Conservation (phyloP, 805 yeast genomes). For the Nadsonia fulvescens region DNA sequence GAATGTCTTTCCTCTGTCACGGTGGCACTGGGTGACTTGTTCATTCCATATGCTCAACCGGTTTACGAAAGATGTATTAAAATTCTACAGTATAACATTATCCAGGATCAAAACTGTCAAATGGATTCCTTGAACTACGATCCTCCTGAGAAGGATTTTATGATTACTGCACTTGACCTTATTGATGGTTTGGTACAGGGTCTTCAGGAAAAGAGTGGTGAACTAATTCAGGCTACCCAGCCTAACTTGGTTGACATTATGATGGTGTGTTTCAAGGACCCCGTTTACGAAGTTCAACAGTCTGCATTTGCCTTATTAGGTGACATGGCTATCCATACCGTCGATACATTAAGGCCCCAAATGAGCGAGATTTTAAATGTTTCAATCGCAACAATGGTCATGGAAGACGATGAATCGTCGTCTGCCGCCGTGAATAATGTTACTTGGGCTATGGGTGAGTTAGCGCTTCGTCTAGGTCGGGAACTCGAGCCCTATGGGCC, state of each 20-base stretch:
- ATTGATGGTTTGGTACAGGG: conserved; percentile 91
- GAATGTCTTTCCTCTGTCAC: conserved; percentile 90
- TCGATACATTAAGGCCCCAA: conserved; percentile 19
- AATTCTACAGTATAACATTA: conserved; percentile 51
- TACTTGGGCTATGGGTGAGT: conserved; percentile 85
- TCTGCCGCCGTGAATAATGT: conserved; percentile 75
- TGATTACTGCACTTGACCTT: conserved; percentile 75
- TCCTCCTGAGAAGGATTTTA: conserved; percentile 78
- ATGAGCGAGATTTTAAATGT: conserved; percentile 35
- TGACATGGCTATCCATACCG: conserved; percentile 55
- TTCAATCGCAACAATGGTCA: conserved; percentile 34
- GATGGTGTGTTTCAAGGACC: conserved; percentile 54
- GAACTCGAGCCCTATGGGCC: conserved; percentile 28
- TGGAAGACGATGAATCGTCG: conserved; percentile 45
- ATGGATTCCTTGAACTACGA: conserved; percentile 34
- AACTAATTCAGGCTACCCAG: conserved; percentile 24
- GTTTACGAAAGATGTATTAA: conserved; percentile 64
- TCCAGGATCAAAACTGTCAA: conserved; percentile 42
- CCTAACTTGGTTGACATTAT: conserved; percentile 40
- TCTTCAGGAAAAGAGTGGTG: conserved; percentile 42
- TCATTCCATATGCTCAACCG: conserved; percentile 77
- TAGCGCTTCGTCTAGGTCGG: conserved; percentile 39
- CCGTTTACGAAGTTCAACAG: conserved; percentile 78
- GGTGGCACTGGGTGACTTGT: conserved; percentile 63
- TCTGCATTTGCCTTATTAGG: conserved; percentile 81